phyloP scores from a whole-genome alignment of 176 grass and related monocot species.

The Oryza nivara region DNA sequence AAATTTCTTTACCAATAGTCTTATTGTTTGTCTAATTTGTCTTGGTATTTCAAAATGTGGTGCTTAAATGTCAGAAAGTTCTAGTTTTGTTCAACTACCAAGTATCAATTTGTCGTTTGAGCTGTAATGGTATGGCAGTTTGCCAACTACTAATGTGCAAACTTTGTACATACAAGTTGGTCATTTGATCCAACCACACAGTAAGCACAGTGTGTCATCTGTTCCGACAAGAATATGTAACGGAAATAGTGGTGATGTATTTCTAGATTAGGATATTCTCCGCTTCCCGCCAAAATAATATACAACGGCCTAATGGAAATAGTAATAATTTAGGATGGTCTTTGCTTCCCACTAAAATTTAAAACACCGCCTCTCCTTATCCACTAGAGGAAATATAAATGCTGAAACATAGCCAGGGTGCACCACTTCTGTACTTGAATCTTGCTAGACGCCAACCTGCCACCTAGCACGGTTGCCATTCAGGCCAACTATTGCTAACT shows the following conservation, averaged over 20 bases:
- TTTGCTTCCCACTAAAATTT: neutral
- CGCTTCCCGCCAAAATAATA: too few relatives aligned
- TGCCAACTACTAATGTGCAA: neutral
- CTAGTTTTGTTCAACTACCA: constrained; percentile 6
- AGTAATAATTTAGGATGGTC: neutral
- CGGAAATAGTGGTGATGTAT: too few relatives aligned
- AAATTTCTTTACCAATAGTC: neutral
- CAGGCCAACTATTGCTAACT: too few relatives aligned
- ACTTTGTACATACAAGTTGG: neutral
- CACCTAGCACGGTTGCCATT: neutral
- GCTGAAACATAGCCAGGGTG: neutral
- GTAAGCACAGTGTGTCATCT: neutral
- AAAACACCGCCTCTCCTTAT: neutral
- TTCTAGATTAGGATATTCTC: too few relatives aligned
- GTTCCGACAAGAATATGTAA: neutral
- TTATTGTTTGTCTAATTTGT: neutral
- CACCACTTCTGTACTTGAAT: neutral
- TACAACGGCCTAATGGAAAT: neutral
- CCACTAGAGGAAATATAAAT: neutral
- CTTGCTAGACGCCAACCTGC: neutral
- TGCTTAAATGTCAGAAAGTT: neutral
- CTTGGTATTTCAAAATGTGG: neutral
- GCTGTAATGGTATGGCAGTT: neutral
- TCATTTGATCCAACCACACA: neutral
- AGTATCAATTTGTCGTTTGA: neutral